phyloP scores from a whole-genome alignment of 1,139 yeast species.

The Nematodospora anomalae region DNA sequence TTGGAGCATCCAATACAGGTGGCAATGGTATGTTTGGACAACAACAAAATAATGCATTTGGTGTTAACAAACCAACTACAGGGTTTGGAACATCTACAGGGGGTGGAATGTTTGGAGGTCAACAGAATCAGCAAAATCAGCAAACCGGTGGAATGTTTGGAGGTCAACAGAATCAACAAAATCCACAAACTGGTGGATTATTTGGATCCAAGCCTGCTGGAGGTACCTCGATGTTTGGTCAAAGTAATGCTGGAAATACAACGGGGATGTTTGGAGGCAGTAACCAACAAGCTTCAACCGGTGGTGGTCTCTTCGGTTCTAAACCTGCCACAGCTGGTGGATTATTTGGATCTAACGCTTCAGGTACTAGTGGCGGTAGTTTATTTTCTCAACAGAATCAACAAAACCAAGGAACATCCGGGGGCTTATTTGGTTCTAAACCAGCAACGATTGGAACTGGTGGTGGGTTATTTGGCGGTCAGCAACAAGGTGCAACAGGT shows the following conservation, averaged over 20 bases:
- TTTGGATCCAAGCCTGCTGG: conserved; percentile 29
- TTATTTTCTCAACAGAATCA: conserved; percentile 37
- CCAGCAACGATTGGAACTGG: conserved; percentile 19
- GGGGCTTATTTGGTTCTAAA: conserved; percentile 26
- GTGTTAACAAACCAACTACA: conserved; percentile 20
- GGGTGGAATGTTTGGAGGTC: conserved; percentile 22
- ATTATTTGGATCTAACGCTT: conserved; percentile 27
- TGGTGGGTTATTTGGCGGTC: conserved; percentile 27
- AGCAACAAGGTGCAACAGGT: conserved; percentile 10
- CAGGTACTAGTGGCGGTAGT: conserved; percentile 24
- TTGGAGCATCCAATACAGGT: conserved; percentile 15
- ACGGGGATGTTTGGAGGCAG: conserved; percentile 19
- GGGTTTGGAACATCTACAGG: conserved; percentile 19
- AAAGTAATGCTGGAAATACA: conserved; percentile 9
- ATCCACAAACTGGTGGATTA: conserved; percentile 14
- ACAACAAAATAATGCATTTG: conserved; percentile 19
- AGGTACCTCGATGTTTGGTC: conserved; percentile 15
- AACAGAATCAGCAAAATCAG: conserved; percentile 6
- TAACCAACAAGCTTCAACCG: conserved; percentile 15
- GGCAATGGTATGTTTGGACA: conserved; percentile 21
- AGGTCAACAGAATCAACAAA: conserved; percentile 5
- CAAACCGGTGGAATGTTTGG: conserved; percentile 11
- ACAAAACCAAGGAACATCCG: conserved; percentile 16
- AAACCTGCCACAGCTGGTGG: conserved; percentile 22
- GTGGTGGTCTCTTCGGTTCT: conserved; percentile 29